Percentiles rank a stretch among this genome's conserved stretches.
Conservation (phyloP, 345 rosid species). For the Angophora floribunda region DNA sequence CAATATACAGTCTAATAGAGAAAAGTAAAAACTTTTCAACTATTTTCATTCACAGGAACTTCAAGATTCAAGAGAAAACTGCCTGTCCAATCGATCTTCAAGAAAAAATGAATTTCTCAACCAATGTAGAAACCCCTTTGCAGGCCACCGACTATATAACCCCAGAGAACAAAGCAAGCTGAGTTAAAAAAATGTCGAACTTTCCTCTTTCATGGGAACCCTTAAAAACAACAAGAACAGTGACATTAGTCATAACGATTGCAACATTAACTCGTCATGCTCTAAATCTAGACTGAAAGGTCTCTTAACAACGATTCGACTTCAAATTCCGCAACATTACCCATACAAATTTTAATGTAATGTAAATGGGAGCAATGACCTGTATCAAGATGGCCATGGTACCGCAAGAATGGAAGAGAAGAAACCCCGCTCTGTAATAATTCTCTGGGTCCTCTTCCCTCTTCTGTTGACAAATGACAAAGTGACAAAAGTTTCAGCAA, state of each 20-base stretch:
- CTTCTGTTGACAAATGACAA: not conserved
- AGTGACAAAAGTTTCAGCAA: not conserved
- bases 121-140: not conserved
- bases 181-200: not conserved
- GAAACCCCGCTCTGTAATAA: not conserved
- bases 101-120: not conserved
- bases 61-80: not conserved
- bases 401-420: not conserved
- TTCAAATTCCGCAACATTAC: not conserved
- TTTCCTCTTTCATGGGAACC: not conserved
- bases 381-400: conserved; percentile 5
- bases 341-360: not conserved
- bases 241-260: not conserved
- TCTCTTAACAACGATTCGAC: not conserved
- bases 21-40: not conserved
- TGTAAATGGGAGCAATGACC: not conserved
- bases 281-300: not conserved
- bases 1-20: not conserved
- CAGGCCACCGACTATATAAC: not conserved
- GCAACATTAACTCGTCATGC: not conserved
- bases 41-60: not conserved
- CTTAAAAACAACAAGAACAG: not conserved
- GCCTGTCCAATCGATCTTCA: not conserved
- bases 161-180: not conserved
- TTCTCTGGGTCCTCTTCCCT: conserved; percentile 3